Conservation (phyloP, 768 basidiomycete genomes). For the Lactarius sanguifluus region DNA sequence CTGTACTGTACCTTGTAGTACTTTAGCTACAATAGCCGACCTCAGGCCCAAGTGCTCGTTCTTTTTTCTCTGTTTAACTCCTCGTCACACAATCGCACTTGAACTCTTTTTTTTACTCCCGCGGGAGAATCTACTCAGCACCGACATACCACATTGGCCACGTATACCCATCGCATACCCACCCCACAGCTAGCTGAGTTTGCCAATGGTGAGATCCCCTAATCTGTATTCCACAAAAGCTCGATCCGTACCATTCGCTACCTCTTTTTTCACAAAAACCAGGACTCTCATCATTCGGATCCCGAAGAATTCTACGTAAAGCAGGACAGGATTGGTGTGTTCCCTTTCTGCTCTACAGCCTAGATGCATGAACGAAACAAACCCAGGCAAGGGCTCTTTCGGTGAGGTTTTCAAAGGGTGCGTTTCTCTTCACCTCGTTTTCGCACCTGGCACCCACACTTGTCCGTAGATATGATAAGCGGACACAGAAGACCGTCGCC, state of each 20-base stretch:
- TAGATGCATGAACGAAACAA: slow-evolving; percentile 16
- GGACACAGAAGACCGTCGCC: slow-evolving; percentile 94
- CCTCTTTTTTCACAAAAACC: slow-evolving; percentile 26
- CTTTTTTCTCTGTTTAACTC: slow-evolving; percentile 24
- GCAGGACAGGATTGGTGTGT: slow-evolving; percentile 92
- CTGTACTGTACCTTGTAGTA: background rate
- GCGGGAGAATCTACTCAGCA: slow-evolving; percentile 1
- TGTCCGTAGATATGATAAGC: slow-evolving; percentile 77
- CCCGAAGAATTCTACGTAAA: slow-evolving; percentile 97
- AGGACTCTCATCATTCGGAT: slow-evolving; percentile 77
- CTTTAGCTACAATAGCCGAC: slow-evolving; percentile 1
- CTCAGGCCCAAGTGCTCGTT: slow-evolving; percentile 1
- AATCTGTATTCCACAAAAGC: slow-evolving; percentile 5
- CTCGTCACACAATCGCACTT: slow-evolving; percentile 6
- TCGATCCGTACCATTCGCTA: slow-evolving; percentile 21
- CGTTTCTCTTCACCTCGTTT: slow-evolving; percentile 30
- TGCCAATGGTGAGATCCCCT: slow-evolving; percentile 33
- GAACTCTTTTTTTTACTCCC: background rate
- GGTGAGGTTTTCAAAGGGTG: slow-evolving; percentile 99
- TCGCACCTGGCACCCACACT: slow-evolving; percentile 16
- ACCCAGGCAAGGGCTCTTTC: slow-evolving; percentile 92
- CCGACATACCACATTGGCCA: slow-evolving; percentile 28
- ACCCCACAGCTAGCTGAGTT: slow-evolving; percentile 15
- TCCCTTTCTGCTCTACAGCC: slow-evolving; percentile 23
- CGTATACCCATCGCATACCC: slow-evolving; percentile 31